Evolutionary conservation across 2,329 filamentous ascomycete species (phyloP), one percentile per base, ranked within the genome.

Genomic region (Trichoderma atrobrunneum): DNA sequence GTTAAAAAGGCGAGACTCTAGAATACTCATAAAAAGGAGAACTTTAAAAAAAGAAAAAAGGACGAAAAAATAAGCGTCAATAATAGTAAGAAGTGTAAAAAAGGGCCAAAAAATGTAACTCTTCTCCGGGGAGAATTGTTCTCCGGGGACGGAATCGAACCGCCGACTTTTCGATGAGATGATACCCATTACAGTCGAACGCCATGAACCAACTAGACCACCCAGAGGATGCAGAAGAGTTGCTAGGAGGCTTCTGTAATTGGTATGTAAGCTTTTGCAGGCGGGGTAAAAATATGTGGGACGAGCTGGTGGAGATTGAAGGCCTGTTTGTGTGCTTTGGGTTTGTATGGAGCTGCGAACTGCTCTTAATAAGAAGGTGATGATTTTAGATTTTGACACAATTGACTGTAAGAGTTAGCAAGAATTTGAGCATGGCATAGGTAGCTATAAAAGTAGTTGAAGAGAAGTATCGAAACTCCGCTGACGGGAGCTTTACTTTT

Each of bases 121-220:
- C 69, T 71, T 70, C 66, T 72, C 71, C 66, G 69, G 48, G 26
- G 60, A 63, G 59, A 61, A 64, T 57, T 57, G 54, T 56, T 71
- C 69, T 71, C 69, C 69, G 66, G 60, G 34, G 71, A 71, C 69
- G 75, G 76, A 77, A 68, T 77, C 76, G 76, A 77, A 77, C 76
- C 76, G 75, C 75, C 76, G 76, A 77, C 76, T 72, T 77, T 77
- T 67, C 72, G 76, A 72, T 77, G 72, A 75, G 66, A 75, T 74
- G 74, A 70, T 43, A 54, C 51, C 72, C 65, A 69, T 77, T 77
- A 77, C 76, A 77, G 76, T 72, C 76, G 72, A 65, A 76, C 73
- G 76, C 75, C 75, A 77, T 77, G 72, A 77, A 75, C 76, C 76
- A 77, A 76, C 76, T 77, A 76, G 75, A 76, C 76, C 75, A 77